These are phyloP conservation scores for Debaryomyces nepalensis DNA, from an alignment of 1,139 yeast species.

Conservation along the genomic window DNA sequence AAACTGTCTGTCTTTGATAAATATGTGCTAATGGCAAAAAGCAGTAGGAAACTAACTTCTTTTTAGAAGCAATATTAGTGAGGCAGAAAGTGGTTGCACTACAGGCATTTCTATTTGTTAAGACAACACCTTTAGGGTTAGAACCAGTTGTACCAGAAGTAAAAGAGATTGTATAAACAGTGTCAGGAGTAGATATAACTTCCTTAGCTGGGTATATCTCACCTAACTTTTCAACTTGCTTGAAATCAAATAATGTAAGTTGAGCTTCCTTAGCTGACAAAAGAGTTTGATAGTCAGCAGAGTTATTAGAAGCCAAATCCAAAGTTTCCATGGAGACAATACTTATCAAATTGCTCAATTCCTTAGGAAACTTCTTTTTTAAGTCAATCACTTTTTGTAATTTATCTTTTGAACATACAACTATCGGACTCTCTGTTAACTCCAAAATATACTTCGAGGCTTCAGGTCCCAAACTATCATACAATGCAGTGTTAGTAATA, in stretches of 20 bases:
- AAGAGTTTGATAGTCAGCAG: conserved; percentile 19
- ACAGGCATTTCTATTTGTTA: conserved; percentile 58
- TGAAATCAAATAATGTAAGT: conserved; percentile 47
- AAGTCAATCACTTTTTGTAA: conserved; percentile 32
- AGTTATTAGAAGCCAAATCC: conserved; percentile 22
- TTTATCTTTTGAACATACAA: conserved; percentile 41
- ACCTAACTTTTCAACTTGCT: conserved; percentile 62
- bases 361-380: conserved; percentile 28
- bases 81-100: conserved; percentile 47
- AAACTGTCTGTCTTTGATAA: conserved; percentile 51
- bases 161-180: conserved; percentile 68
- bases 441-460: conserved; percentile 40
- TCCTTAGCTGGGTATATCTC: conserved; percentile 47
- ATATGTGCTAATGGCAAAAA: conserved; percentile 76
- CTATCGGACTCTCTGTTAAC: conserved; percentile 40
- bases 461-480: conserved; percentile 45
- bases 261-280: conserved; percentile 27
- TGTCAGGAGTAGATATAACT: conserved; percentile 56
- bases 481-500: conserved; percentile 43
- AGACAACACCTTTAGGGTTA: conserved; percentile 72
- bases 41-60: conserved; percentile 26
- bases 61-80: conserved; percentile 19
- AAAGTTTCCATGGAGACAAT: conserved; percentile 49
- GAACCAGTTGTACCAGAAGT: conserved; percentile 80
- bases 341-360: conserved; percentile 36